These are phyloP conservation scores for Mentha longifolia DNA, from an alignment of 257 asterid species.

Conservation along the genomic window DNA sequence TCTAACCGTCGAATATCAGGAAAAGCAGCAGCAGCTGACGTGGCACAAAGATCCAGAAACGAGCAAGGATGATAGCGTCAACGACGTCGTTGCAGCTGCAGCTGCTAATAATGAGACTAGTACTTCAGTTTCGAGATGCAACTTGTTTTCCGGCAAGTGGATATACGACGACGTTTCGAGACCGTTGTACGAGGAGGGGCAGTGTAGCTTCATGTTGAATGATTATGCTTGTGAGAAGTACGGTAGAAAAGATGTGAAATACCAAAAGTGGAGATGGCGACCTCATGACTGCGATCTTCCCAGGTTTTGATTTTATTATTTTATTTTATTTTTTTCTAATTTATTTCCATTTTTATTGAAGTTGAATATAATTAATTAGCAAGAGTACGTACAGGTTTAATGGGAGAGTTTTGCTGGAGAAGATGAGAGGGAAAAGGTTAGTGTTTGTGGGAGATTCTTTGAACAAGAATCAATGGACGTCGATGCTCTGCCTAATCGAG, in stretches of 20 bases:
- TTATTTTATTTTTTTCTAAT: too few relatives aligned
- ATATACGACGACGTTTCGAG: constrained; percentile 34
- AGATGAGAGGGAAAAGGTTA: constrained; percentile 62
- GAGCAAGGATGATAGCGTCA: too few relatives aligned
- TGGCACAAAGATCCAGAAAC: not conserved
- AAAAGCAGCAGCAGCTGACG: not conserved
- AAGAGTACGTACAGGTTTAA: constrained; percentile 50
- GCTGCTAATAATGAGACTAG: not conserved
- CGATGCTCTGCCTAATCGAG: constrained; percentile 59
- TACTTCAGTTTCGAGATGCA: too few relatives aligned
- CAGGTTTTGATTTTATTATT: not conserved
- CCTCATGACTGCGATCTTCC: constrained; percentile 50
- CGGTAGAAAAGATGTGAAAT: constrained; percentile 44
- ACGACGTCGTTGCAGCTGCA: not conserved
- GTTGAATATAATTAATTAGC: not conserved
- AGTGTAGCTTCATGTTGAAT: constrained; percentile 46
- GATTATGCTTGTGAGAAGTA: constrained; percentile 43
- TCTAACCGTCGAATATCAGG: not conserved
- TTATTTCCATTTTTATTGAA: not conserved
- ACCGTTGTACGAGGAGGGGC: constrained; percentile 45
- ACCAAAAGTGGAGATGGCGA: constrained; percentile 56
- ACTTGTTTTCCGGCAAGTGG: constrained; percentile 24
- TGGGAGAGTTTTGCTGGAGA: constrained; percentile 57
- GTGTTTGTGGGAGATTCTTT: constrained; percentile 76
- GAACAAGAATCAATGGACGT: constrained; percentile 62